Evolutionary conservation across 352 stramenopile genomes (phyloP).

Genomic region (Globisporangium ultimum): DNA sequence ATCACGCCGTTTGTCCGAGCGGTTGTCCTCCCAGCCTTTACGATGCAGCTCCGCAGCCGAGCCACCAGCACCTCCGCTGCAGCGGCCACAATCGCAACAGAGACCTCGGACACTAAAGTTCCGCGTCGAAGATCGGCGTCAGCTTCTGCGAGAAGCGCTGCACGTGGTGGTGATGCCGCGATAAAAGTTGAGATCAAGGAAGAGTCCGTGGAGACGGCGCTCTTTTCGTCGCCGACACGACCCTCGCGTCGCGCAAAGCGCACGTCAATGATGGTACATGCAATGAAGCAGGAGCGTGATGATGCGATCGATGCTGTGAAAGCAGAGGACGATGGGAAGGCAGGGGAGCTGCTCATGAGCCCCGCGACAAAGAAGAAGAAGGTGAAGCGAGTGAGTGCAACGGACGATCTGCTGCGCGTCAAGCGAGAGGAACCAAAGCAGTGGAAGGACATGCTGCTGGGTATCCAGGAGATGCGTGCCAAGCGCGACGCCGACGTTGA

Average conservation of each 20-base stretch:
- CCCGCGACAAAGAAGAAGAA: conserved; percentile 16
- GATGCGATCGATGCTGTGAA: conserved; percentile 11
- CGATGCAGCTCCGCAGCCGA: no score
- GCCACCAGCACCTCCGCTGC: no score
- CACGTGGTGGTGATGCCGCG: no score
- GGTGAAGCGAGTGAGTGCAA: conserved; percentile 22
- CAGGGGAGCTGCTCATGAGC: not conserved
- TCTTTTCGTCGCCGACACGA: not conserved
- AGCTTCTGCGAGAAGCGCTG: not conserved
- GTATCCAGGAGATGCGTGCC: conserved; percentile 70
- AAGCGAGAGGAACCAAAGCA: conserved; percentile 21
- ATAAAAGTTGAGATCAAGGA: not conserved
- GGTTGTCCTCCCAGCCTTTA: no score
- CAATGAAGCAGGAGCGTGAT: conserved; percentile 18
- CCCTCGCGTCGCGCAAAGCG: not conserved
- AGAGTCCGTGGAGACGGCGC: not conserved
- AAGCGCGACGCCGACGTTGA: conserved; percentile 69
- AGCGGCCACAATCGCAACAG: no score
- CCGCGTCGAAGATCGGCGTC: no score
- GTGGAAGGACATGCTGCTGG: conserved; percentile 56
- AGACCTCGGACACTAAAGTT: no score
- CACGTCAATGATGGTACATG: not conserved
- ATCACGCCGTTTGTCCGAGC: no score
- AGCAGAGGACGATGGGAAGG: conserved; percentile 1
- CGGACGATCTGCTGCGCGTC: conserved; percentile 9